Percentiles rank a stretch among this genome's conserved stretches.
Evolutionary conservation across 169 alveolate species (phyloP).

Genomic region (Plasmodium ovale): DNA sequence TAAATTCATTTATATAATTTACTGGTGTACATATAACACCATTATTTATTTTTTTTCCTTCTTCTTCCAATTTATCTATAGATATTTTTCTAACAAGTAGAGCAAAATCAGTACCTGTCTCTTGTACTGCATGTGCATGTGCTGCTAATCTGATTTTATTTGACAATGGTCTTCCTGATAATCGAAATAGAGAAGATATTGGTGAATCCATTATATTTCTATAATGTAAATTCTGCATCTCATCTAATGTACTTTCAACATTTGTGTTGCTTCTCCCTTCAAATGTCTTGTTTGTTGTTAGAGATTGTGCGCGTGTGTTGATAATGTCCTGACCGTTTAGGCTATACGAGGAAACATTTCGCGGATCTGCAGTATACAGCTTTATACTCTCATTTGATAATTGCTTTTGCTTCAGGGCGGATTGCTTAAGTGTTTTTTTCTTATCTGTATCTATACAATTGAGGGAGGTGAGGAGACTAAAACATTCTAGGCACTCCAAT

Average conservation of each 20-base stretch:
- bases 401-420: constrained; percentile 62
- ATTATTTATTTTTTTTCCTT: constrained; percentile 89
- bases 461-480: constrained; percentile 27
- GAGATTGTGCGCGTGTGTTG: constrained; percentile 11
- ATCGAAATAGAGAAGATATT: constrained; percentile 36
- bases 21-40: constrained; percentile 82
- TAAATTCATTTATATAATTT: constrained; percentile 74
- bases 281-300: not conserved
- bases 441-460: constrained; percentile 49
- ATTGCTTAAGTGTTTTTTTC: constrained; percentile 36
- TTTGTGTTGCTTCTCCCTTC: constrained; percentile 9
- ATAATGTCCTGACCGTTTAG: constrained; percentile 56
- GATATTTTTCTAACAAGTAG: constrained; percentile 89
- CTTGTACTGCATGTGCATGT: constrained; percentile 89
- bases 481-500: constrained; percentile 86
- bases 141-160: constrained; percentile 84
- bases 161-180: constrained; percentile 74
- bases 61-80: constrained; percentile 92
- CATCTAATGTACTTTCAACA: not conserved
- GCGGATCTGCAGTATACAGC: not conserved
- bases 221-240: constrained; percentile 2
- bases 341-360: constrained; percentile 27
- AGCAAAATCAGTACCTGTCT: constrained; percentile 88
- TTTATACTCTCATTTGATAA: constrained; percentile 14
- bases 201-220: constrained; percentile 64